Percentiles rank a stretch among this genome's conserved stretches.
Evolutionary conservation across 345 rosid species (phyloP).

Genomic region (Gossypium australe): DNA sequence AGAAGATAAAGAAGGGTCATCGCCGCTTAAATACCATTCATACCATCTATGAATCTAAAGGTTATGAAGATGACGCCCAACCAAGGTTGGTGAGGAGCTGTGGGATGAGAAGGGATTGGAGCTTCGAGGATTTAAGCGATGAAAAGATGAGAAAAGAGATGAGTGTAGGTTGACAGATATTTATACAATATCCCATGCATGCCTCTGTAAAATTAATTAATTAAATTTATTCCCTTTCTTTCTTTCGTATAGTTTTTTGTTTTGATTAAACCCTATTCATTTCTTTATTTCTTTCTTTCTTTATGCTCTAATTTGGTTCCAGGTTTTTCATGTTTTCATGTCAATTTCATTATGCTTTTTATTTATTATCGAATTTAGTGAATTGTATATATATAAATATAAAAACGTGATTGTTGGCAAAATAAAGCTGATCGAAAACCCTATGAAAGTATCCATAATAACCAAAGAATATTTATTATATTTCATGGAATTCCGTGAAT

Average conservation of each 20-base stretch:
- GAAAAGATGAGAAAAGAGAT: conserved; percentile 8
- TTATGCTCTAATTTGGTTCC: no score
- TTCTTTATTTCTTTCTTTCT: not conserved
- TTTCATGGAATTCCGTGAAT: no score
- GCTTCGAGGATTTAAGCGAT: conserved; percentile 65
- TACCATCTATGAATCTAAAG: conserved; percentile 9
- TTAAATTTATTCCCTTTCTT: not conserved
- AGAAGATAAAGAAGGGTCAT: conserved; percentile 32
- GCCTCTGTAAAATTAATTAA: not conserved
- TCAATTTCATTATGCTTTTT: not conserved
- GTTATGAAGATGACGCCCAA: conserved; percentile 22
- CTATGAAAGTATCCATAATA: no score
- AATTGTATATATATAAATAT: not conserved
- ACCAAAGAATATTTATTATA: no score
- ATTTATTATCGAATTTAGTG: not conserved
- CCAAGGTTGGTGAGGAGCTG: conserved; percentile 73
- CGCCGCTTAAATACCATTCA: conserved; percentile 32
- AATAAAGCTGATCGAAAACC: no score
- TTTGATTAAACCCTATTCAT: no score
- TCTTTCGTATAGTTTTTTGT: no score
- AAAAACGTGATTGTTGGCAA: no score
- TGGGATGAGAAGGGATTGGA: conserved; percentile 95
- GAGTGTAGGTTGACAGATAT: no score
- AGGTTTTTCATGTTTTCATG: not conserved
- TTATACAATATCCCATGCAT: not conserved